Evolutionary conservation across 2,329 filamentous ascomycete species (phyloP), one percentile per base, ranked within the genome.

Genomic region (Fusarium udum): DNA sequence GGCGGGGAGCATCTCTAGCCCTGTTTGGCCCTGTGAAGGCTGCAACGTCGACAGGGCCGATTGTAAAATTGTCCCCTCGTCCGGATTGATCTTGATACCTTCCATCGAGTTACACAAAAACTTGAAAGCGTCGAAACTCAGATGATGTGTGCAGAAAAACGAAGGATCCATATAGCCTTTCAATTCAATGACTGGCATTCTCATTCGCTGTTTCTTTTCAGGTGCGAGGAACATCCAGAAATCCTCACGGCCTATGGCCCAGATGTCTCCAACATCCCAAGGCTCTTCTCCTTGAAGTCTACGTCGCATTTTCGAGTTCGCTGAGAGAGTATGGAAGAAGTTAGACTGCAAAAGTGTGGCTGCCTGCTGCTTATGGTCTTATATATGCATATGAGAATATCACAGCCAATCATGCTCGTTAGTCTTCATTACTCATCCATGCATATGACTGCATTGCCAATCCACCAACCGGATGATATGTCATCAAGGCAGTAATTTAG

Each of bases 51-150:
- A n/a, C 14, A 16, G 20, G 14, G 10, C 24, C 12, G 6, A 43
- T 1, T 10, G 11, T 4, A 11, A n/a, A 6, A 31, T 5, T 15
- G 6, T 9, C 13, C 12, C 16, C 31, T 32, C n/a, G 15, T 42
- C n/a, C 2, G 45, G 8, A 1, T 26, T 12, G 10, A 43, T 42
- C 2, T 32, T 7, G 8, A 45, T 16, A 3, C 7, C 26, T 3
- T 42, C 57, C 9, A 40, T 20, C 0, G 64, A 60, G 36, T 69
- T 69, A 12, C 57, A 66, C 12, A 69, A 20, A 0, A 51, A 14
- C 15, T 63, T 65, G n/a, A 72, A 69, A 4, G 71, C 69, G 6
- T 63, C 49, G 3, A 73, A 69, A 28, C 55, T 61, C 12, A 55
- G 37, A 18, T 56, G 26, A 6, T 48, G 26, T 2, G 49, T 48